These are phyloP conservation scores for Calcarisporium arbuscula DNA, from an alignment of 2,329 filamentous ascomycete genomes.

Conservation along the genomic window DNA sequence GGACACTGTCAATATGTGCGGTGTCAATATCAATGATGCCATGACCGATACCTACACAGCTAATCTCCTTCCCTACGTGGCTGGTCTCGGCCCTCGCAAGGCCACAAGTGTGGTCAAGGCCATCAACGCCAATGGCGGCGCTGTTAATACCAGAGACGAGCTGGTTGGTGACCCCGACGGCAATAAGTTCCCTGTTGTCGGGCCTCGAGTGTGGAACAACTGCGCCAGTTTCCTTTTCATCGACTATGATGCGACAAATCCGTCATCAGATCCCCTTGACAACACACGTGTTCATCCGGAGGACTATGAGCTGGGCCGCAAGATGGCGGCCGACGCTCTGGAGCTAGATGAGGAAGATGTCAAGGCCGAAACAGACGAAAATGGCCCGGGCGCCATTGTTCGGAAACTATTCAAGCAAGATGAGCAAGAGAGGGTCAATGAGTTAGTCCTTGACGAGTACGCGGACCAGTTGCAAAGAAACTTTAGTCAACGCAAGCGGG, in stretches of 20 bases:
- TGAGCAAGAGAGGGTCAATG: conserved; percentile 90
- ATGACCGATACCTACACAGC: conserved; percentile 75
- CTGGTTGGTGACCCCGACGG: conserved; percentile 83
- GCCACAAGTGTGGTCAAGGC: conserved; percentile 68
- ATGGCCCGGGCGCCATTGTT: conserved; percentile 83
- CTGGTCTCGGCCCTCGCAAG: conserved; percentile 87
- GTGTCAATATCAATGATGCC: conserved; percentile 91
- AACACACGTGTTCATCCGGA: conserved; percentile 97
- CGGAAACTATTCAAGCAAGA: conserved; percentile 93
- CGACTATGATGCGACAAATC: conserved; percentile 75
- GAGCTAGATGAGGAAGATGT: conserved; percentile 98
- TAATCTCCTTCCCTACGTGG: conserved; percentile 83
- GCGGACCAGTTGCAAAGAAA: conserved; percentile 91
- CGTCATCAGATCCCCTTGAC: conserved; percentile 84
- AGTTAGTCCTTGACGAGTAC: conserved; percentile 93
- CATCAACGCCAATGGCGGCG: conserved; percentile 84
- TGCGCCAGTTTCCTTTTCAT: conserved; percentile 94
- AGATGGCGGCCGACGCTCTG: conserved; percentile 95
- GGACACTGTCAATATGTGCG: conserved; percentile 95
- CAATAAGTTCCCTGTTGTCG: conserved; percentile 71
- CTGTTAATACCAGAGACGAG: conserved; percentile 77
- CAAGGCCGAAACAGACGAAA: conserved; percentile 86
- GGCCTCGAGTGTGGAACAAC: conserved; percentile 90
- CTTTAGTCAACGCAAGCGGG: conserved; percentile 89
- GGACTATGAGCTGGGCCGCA: conserved; percentile 95